Evolutionary conservation across 352 stramenopile species (phyloP).

Genomic region (Phytophthora podocarpi): DNA sequence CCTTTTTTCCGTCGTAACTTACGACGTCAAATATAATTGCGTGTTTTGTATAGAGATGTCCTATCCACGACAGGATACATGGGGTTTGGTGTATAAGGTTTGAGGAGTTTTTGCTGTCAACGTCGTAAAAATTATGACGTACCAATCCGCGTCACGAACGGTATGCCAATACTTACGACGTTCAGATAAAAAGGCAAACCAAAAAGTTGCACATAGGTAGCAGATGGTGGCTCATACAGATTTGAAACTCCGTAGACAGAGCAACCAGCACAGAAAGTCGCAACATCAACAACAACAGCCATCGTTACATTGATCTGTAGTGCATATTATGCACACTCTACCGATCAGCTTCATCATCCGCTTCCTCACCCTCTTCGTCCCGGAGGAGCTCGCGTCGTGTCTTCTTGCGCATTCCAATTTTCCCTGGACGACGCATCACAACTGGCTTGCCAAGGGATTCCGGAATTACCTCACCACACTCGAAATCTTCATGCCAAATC

Average conservation of each 20-base stretch:
- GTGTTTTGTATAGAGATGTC: not conserved
- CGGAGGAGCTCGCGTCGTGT: not conserved
- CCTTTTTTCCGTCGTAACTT: not conserved
- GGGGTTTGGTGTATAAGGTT: not conserved
- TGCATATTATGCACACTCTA: not conserved
- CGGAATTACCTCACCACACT: not conserved
- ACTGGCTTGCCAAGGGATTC: not conserved
- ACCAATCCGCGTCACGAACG: not conserved
- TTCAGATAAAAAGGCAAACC: not conserved
- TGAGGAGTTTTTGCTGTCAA: not conserved
- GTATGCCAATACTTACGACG: not conserved
- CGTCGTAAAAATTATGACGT: not conserved
- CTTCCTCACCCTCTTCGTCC: too few species aligned
- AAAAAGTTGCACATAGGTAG: not conserved
- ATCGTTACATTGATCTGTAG: too few species aligned
- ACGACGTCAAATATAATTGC: too few species aligned
- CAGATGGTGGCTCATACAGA: not conserved
- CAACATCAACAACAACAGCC: not conserved
- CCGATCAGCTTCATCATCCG: too few species aligned
- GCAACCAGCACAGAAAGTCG: too few species aligned
- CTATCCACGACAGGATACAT: not conserved
- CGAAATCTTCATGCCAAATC: constrained; percentile 2
- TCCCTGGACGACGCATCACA: not conserved
- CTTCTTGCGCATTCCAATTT: not conserved
- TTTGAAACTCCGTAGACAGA: too few species aligned